These are phyloP conservation scores for Elsinoe necatrix DNA, from an alignment of 2,329 filamentous ascomycete species.

Conservation along the genomic window DNA sequence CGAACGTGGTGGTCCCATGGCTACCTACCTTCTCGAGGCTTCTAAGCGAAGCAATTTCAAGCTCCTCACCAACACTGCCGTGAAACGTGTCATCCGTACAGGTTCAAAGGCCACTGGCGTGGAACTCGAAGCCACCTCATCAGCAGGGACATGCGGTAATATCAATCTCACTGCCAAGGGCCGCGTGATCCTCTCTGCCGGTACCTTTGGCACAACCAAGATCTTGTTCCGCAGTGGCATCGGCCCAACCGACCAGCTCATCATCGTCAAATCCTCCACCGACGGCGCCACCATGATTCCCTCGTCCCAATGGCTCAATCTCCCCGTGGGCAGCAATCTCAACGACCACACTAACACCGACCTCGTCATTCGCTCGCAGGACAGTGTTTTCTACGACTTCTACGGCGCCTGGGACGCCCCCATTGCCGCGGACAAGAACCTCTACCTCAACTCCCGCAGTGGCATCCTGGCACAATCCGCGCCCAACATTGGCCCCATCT, in stretches of 20 bases:
- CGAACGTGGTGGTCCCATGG: conserved; percentile 60
- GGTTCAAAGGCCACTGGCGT: conserved; percentile 57
- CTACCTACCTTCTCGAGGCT: conserved; percentile 61
- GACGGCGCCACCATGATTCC: conserved; percentile 39
- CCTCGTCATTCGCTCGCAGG: conserved; percentile 43
- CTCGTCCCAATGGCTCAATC: conserved; percentile 41
- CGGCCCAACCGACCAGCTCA: conserved; percentile 47
- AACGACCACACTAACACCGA: conserved; percentile 52
- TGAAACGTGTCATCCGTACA: conserved; percentile 55
- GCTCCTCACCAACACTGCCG: conserved; percentile 57
- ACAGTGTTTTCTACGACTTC: conserved; percentile 55
- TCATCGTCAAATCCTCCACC: conserved; percentile 37
- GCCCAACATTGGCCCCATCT: conserved; percentile 56
- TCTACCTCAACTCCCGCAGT: conserved; percentile 40
- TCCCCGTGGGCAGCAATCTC: conserved; percentile 44
- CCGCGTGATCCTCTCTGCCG: conserved; percentile 60
- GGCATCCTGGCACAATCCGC: conserved; percentile 57
- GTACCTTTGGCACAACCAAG: conserved; percentile 60
- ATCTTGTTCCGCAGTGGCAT: conserved; percentile 62
- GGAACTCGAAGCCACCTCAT: conserved; percentile 50
- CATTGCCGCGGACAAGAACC: conserved; percentile 32
- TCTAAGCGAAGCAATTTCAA: conserved; percentile 55
- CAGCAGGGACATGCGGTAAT: conserved; percentile 49
- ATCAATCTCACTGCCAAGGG: conserved; percentile 54
- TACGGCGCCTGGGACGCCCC: conserved; percentile 49